phyloP scores from a whole-genome alignment of 116 monocot species.

The Iris pallida region DNA sequence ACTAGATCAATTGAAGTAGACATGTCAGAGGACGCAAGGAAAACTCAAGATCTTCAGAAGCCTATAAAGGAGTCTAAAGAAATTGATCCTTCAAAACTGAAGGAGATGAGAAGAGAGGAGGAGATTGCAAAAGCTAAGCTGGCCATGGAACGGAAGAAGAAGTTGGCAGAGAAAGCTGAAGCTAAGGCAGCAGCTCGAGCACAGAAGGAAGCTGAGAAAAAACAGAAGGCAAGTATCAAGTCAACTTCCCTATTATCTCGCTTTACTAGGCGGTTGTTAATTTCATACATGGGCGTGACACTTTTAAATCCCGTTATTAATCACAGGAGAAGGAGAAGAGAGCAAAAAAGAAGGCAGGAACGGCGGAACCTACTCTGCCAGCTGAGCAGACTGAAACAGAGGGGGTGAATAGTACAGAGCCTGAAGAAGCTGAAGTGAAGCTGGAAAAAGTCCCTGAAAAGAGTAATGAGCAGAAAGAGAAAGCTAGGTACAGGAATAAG shows the following conservation, averaged over 20 bases:
- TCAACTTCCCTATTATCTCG: background rate
- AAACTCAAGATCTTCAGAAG: conserved; percentile 12
- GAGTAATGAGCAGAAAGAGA: conserved; percentile 43
- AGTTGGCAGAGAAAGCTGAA: conserved; percentile 73
- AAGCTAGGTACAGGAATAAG: conserved; percentile 19
- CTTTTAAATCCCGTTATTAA: background rate
- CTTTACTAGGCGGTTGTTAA: background rate
- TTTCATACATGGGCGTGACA: too few relatives aligned
- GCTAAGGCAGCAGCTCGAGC: conserved; percentile 72
- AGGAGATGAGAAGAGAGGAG: conserved; percentile 82
- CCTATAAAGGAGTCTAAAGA: conserved; percentile 21
- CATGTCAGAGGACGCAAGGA: conserved; percentile 12
- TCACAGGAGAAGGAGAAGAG: conserved; percentile 76
- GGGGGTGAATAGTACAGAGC: conserved; percentile 36
- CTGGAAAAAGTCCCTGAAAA: conserved; percentile 15
- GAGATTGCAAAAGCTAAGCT: conserved; percentile 82
- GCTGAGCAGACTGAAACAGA: conserved; percentile 42
- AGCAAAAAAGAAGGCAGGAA: conserved; percentile 64
- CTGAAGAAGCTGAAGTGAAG: conserved; percentile 33
- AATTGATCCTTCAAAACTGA: conserved; percentile 54
- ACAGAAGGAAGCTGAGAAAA: conserved; percentile 88
- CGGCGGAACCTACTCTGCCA: conserved; percentile 13
- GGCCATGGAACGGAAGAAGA: conserved; percentile 88
- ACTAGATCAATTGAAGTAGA: conserved; percentile 26
- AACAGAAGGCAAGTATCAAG: conserved; percentile 43